Base-by-base conservation (phyloP, 2,329 filamentous ascomycete genomes). In the Westerdykella ornata region DNA sequence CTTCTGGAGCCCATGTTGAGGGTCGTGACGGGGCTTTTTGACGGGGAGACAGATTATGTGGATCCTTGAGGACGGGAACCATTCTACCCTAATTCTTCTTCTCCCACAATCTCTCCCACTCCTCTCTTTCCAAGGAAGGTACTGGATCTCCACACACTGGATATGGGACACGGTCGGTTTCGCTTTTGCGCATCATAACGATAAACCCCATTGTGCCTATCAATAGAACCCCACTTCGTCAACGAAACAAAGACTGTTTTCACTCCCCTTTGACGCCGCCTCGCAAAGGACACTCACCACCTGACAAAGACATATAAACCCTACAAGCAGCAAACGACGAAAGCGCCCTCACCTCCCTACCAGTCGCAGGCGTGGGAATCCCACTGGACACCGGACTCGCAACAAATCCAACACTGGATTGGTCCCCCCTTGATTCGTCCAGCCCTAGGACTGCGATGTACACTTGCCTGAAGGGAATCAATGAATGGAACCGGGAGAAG, bases 1-100 rank as follows among this genome's bases (percentile, higher is more conserved):
- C 60, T 72, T 12, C 58, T 69, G 38, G 68, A 66, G 38, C 63
- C 67, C 2, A 72, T 72, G 69, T 51, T 72, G 44, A 68, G 68
- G 53, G 69, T 72, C 9, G 69, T 72, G 15, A 67, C 68, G 39
- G 63, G 66, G 46, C 59, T 72, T 12, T 72, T 72, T 48, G 60
- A 70, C 42, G 68, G 67, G 22, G 53, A 59, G 40, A 63, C 67
- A 44, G 69, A 72, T 51, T 72, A 70, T 44, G 63, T 68, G 38
- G 67, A 70, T 47, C 61, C 65, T 31, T 69, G 49, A 56, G 32
- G 16, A 41, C 37, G 32, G 19, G 45, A 48, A 42, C 36, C 34
- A 7, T 19, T 19, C 32, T 13, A 34, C 28, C 19, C 29, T 22
- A 26, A 22, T 36, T n/a, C n/a, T n/a, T 36, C 11, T 19, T 19